These are phyloP conservation scores for Talaromyces wortmannii DNA, from an alignment of 495 filamentous ascomycete species.

Conservation along the genomic window DNA sequence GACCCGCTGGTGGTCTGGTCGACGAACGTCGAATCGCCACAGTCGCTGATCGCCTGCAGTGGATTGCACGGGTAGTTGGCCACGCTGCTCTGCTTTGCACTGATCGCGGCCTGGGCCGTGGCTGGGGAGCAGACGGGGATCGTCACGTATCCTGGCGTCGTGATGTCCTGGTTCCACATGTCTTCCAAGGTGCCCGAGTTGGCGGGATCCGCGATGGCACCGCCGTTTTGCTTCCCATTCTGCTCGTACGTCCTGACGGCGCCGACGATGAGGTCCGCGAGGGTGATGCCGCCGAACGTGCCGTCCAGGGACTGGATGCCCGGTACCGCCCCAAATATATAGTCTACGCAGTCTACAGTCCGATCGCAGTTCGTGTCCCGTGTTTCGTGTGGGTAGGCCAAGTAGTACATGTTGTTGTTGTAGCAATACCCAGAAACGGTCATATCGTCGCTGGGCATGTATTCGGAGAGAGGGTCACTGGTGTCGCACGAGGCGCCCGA, in stretches of 20 bases:
- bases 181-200: constrained; percentile 9
- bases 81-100: background rate
- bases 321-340: constrained; percentile 11
- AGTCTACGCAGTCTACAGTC: constrained; percentile 7
- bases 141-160: constrained; percentile 18
- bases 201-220: constrained; percentile 8
- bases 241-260: constrained; percentile 18
- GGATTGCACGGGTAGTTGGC: constrained; percentile 20
- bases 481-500: constrained; percentile 16
- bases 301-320: constrained; percentile 14
- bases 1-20: constrained; percentile 20
- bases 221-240: constrained; percentile 23
- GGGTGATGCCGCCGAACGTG: constrained; percentile 13
- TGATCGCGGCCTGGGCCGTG: constrained; percentile 2
- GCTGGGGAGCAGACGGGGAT: constrained; percentile 24
- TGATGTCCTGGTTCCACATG: constrained; percentile 16
- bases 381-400: constrained; percentile 10
- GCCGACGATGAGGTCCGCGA: constrained; percentile 16
- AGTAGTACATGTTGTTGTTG: constrained; percentile 19
- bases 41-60: constrained; percentile 10
- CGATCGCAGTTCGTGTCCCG: constrained; percentile 1
- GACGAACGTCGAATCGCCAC: constrained; percentile 16
- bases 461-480: constrained; percentile 11
- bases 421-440: constrained; percentile 13
- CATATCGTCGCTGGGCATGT: constrained; percentile 11